phyloP scores from a whole-genome alignment of 179 eudicot species.

The Spergularia azorica region DNA sequence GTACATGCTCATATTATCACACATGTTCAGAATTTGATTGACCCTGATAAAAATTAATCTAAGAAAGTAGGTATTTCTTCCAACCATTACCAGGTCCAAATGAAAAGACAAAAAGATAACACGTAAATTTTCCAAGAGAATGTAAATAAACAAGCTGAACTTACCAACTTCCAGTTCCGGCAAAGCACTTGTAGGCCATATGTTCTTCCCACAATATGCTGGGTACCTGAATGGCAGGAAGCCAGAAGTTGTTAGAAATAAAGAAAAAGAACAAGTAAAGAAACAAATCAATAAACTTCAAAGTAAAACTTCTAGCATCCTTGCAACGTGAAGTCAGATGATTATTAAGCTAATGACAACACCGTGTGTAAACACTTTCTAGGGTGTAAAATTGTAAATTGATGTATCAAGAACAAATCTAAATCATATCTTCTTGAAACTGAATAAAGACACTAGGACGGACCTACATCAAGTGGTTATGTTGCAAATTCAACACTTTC shows the following conservation, averaged over 20 bases:
- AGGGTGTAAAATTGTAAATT: no score
- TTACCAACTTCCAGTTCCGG: constrained; percentile 93
- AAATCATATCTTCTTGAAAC: no score
- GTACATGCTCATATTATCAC: background rate
- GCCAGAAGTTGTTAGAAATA: background rate
- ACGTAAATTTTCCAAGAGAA: background rate
- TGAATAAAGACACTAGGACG: no score
- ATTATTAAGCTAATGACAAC: no score
- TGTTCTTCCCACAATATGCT: constrained; percentile 80
- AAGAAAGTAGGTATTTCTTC: background rate
- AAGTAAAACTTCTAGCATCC: no score
- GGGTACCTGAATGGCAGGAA: constrained; percentile 63
- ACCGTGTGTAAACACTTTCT: no score
- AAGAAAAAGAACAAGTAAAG: background rate
- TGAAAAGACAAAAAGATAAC: background rate
- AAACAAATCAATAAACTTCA: background rate
- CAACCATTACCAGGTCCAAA: constrained; percentile 3
- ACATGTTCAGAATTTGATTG: background rate
- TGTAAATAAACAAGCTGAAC: constrained; percentile 20
- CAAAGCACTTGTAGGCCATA: constrained; percentile 78
- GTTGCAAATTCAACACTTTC: no score
- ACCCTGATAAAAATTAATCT: background rate
- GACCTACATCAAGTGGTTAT: no score
- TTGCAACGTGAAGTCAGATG: no score
- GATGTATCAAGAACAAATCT: no score